A percentile compares a stretch with the other conserved stretches of the same genome.
Evolutionary conservation across 441 rosid genomes (phyloP).

Genomic region (Pelargonium fulgidum): DNA sequence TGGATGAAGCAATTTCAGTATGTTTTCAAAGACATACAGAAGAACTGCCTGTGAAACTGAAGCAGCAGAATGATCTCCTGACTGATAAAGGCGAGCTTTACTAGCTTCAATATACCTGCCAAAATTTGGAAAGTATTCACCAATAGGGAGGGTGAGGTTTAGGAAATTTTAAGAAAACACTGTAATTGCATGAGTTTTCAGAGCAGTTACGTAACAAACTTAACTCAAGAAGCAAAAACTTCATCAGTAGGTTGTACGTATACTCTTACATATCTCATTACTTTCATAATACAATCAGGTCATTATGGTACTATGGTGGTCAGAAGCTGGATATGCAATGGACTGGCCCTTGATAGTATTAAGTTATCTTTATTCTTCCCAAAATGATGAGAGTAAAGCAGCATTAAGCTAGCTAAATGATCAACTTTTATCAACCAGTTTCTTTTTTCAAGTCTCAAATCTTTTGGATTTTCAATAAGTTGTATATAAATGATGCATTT

Average conservation of each 20-base stretch:
- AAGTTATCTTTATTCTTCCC: neutral
- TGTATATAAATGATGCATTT: neutral
- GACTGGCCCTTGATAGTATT: neutral
- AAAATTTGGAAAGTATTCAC: constrained; percentile 3
- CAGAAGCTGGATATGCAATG: neutral
- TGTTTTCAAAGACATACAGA: constrained; percentile 71
- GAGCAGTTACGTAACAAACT: neutral
- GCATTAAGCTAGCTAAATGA: neutral
- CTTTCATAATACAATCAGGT: neutral
- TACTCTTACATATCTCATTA: neutral
- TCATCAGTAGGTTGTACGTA: neutral
- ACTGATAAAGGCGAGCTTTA: constrained; percentile 70
- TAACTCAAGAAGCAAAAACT: neutral
- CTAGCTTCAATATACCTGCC: constrained; percentile 95
- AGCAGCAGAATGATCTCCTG: constrained; percentile 46
- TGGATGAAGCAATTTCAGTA: constrained; percentile 84
- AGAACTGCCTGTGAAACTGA: constrained; percentile 71
- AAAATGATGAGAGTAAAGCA: neutral
- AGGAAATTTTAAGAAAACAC: neutral
- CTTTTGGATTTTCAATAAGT: neutral
- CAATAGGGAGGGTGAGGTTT: neutral
- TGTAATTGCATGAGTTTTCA: neutral
- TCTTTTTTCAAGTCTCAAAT: neutral
- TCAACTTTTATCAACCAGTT: constrained; percentile 3
- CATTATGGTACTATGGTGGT: neutral